Conservation (phyloP, 2,329 filamentous ascomycete genomes). For the Calonectria hawksworthii region DNA sequence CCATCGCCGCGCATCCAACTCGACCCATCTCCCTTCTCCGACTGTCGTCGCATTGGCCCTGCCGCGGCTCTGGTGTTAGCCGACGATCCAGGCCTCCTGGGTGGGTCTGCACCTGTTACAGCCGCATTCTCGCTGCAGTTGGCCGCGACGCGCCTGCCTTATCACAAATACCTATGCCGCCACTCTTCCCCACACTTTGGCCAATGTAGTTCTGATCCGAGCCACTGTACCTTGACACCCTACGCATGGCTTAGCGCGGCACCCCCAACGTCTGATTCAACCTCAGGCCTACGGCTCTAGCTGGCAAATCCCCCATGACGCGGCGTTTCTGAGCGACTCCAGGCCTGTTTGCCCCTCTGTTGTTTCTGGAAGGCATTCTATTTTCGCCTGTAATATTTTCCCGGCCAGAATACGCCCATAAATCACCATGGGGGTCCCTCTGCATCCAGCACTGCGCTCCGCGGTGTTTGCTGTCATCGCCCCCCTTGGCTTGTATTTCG, state of each 20-base stretch:
- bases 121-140: conserved; percentile 39
- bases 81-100: conserved; percentile 26
- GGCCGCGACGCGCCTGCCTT: conserved; percentile 35
- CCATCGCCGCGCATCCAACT: neutral
- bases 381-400: conserved; percentile 2
- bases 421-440: conserved; percentile 34
- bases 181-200: conserved; percentile 17
- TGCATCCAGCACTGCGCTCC: conserved; percentile 41
- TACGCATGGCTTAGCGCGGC: conserved; percentile 40
- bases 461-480: conserved; percentile 68
- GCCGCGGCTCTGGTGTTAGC: conserved; percentile 40
- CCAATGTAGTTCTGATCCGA: conserved; percentile 38
- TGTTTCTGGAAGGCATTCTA: neutral
- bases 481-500: conserved; percentile 74
- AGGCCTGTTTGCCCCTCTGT: conserved; percentile 12
- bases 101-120: conserved; percentile 37
- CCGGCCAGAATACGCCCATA: neutral
- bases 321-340: conserved; percentile 7
- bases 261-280: conserved; percentile 40
- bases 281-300: conserved; percentile 38
- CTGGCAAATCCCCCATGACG: conserved; percentile 15
- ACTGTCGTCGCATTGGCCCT: conserved; percentile 35
- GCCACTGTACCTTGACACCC: conserved; percentile 7
- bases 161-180: conserved; percentile 34
- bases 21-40: conserved; percentile 13